Conservation (phyloP, 495 filamentous ascomycete genomes). For the Penicillium paxilli region DNA sequence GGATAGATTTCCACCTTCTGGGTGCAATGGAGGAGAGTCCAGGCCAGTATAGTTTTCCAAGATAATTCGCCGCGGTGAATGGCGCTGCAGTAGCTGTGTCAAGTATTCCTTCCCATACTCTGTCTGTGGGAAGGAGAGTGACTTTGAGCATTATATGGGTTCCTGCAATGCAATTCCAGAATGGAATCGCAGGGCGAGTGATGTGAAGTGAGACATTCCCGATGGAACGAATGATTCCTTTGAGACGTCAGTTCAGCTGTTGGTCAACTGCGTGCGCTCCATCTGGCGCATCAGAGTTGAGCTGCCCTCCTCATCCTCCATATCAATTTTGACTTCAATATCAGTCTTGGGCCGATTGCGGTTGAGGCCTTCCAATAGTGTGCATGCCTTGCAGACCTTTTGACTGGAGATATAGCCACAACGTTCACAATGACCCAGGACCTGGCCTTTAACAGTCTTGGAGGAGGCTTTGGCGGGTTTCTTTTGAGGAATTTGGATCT, state of each 20-base stretch:
- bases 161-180: not conserved
- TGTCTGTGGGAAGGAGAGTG: not conserved
- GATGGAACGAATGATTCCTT: not conserved
- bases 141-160: not conserved
- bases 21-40: too few relatives aligned
- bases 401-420: constrained; percentile 98
- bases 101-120: not conserved
- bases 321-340: constrained; percentile 61
- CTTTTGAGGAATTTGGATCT: constrained; percentile 54
- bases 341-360: constrained; percentile 81
- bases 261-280: constrained; percentile 52
- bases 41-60: too few relatives aligned
- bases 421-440: constrained; percentile 77
- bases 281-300: constrained; percentile 55
- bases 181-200: not conserved
- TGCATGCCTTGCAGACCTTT: constrained; percentile 91
- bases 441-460: constrained; percentile 59
- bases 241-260: constrained; percentile 18
- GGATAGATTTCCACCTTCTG: too few relatives aligned
- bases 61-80: too few relatives aligned
- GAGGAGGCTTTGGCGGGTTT: constrained; percentile 14
- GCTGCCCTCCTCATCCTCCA: constrained; percentile 57
- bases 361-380: constrained; percentile 85
- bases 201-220: not conserved
- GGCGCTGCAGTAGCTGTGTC: too few relatives aligned